Evolutionary conservation across 1,284 basidiomycete genomes (phyloP).

Genomic region (Coniferiporia weirii): DNA sequence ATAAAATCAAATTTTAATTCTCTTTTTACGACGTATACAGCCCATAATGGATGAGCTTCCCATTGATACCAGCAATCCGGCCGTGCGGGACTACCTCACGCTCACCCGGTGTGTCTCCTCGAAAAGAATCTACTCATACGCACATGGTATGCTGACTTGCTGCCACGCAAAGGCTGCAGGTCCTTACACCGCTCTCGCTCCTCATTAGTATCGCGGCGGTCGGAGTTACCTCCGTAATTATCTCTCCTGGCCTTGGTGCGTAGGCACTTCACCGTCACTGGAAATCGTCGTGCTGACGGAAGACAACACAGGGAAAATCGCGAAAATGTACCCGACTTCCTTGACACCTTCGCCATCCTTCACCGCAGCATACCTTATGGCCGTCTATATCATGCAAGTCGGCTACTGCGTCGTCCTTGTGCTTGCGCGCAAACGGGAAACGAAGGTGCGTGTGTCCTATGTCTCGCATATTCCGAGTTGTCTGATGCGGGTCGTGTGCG

Average conservation of each 20-base stretch:
- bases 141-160: background rate
- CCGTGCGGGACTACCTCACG: conserved; percentile 49
- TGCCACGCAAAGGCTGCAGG: conserved; percentile 50
- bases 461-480: background rate
- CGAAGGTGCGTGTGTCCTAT: conserved; percentile 50
- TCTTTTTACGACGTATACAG: too few relatives aligned
- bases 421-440: conserved; percentile 66
- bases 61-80: conserved; percentile 47
- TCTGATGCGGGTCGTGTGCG: background rate
- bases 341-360: conserved; percentile 65
- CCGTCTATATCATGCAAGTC: conserved; percentile 59
- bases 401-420: conserved; percentile 80
- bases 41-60: conserved; percentile 24
- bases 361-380: conserved; percentile 61
- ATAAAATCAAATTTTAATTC: too few relatives aligned
- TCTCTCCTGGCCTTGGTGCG: conserved; percentile 51
- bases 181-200: conserved; percentile 71
- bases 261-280: background rate
- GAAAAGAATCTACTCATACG: background rate
- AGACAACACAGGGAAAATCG: conserved; percentile 41
- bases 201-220: conserved; percentile 64
- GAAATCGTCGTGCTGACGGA: background rate
- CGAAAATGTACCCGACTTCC: conserved; percentile 57
- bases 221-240: conserved; percentile 49
- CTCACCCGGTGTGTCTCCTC: conserved; percentile 37